A percentile compares a stretch with the other conserved stretches of the same genome.
phyloP scores from a whole-genome alignment of 176 grass and related monocot genomes.

The Avena sativa region DNA sequence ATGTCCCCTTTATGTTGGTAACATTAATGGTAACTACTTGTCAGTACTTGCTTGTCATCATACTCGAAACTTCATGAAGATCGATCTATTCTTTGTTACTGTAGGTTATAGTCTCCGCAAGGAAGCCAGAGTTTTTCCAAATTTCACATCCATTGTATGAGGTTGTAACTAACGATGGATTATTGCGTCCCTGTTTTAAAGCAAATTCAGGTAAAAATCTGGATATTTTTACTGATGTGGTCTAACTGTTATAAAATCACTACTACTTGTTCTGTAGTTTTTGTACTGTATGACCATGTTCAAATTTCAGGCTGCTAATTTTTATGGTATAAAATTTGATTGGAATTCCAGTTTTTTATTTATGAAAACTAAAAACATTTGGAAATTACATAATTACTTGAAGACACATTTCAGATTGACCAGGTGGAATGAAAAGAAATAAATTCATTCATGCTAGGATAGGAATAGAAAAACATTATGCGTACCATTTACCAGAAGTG shows the following conservation, averaged over 20 bases:
- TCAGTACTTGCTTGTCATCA: conserved; percentile 3
- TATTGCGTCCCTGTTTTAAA: conserved; percentile 96
- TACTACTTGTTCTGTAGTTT: conserved; percentile 28
- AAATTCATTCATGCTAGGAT: conserved; percentile 20
- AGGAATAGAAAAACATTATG: conserved; percentile 11
- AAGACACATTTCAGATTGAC: background rate
- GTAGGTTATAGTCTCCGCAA: conserved; percentile 95
- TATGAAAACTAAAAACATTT: conserved; percentile 7
- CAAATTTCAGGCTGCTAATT: conserved; percentile 16
- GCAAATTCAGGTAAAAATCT: conserved; percentile 73
- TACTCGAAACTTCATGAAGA: conserved; percentile 29
- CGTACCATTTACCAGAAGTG: background rate
- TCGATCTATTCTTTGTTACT: conserved; percentile 38
- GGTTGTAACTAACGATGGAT: conserved; percentile 85
- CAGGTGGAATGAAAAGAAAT: background rate
- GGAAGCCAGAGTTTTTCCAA: conserved; percentile 96
- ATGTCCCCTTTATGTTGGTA: conserved; percentile 19
- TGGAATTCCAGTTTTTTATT: background rate
- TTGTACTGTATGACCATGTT: conserved; percentile 25
- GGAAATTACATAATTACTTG: background rate
- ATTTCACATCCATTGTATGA: conserved; percentile 87
- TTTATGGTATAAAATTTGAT: background rate
- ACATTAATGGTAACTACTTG: conserved; percentile 1
- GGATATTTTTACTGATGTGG: background rate
- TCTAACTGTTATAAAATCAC: background rate